phyloP scores from a whole-genome alignment of 2,329 filamentous ascomycete genomes.

The Epichloe sibirici region DNA sequence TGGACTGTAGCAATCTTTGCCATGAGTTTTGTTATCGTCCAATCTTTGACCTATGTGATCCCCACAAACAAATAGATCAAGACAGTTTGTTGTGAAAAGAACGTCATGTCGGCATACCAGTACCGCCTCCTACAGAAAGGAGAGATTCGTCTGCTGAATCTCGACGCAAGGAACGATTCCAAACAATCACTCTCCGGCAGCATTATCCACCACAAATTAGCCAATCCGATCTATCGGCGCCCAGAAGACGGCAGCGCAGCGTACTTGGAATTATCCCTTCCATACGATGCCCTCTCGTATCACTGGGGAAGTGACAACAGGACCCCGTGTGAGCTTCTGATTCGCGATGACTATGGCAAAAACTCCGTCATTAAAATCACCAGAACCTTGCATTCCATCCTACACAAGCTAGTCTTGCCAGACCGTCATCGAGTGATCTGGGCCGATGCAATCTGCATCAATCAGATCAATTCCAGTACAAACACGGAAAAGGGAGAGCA shows the following conservation, averaged over 20 bases:
- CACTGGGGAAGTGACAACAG: slow-evolving; percentile 6
- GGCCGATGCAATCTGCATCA: slow-evolving; percentile 11
- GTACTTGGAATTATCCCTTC: background rate
- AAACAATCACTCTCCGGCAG: slow-evolving; percentile 1
- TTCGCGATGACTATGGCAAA: background rate
- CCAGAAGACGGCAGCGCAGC: background rate
- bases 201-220: slow-evolving; percentile 5
- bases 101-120: slow-evolving; percentile 2
- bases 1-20: too few species aligned
- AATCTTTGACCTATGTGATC: background rate
- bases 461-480: slow-evolving; percentile 5
- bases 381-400: slow-evolving; percentile 3
- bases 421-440: slow-evolving; percentile 6
- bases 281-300: slow-evolving; percentile 7
- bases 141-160: slow-evolving; percentile 7
- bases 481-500: slow-evolving; percentile 8
- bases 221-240: slow-evolving; percentile 1
- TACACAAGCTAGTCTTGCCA: slow-evolving; percentile 1
- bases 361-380: slow-evolving; percentile 3
- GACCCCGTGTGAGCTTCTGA: background rate
- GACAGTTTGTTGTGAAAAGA: background rate
- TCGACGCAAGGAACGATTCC: background rate
- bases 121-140: slow-evolving; percentile 1
- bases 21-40: too few species aligned
- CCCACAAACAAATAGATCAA: background rate